phyloP scores from a whole-genome alignment of 2,329 filamentous ascomycete species.

The Claviceps monticola region DNA sequence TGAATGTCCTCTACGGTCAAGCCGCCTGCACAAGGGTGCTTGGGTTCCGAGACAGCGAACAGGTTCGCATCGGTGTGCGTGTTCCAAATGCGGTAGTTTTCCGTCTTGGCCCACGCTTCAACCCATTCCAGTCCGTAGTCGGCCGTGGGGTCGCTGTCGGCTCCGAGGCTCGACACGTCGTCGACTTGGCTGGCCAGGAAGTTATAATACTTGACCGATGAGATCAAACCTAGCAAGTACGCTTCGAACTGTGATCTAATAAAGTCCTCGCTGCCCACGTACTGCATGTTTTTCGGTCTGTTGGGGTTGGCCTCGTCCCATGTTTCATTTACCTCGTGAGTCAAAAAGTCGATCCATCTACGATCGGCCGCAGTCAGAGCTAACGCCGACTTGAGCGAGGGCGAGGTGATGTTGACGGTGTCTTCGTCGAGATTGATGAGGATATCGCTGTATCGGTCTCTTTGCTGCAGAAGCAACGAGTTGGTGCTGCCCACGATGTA shows the following conservation, averaged over 20 bases:
- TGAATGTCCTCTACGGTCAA: slow-evolving; percentile 92
- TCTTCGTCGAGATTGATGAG: slow-evolving; percentile 91
- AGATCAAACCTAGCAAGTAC: slow-evolving; percentile 79
- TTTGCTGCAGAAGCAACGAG: slow-evolving; percentile 83
- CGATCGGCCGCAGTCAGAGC: slow-evolving; percentile 74
- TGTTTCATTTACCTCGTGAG: slow-evolving; percentile 84
- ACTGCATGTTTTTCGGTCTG: slow-evolving; percentile 86
- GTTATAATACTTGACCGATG: slow-evolving; percentile 78
- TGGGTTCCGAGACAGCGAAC: slow-evolving; percentile 87
- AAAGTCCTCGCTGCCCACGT: slow-evolving; percentile 91
- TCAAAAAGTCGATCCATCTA: slow-evolving; percentile 92
- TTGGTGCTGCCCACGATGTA: slow-evolving; percentile 97
- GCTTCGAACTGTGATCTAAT: slow-evolving; percentile 96
- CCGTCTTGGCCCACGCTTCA: slow-evolving; percentile 72
- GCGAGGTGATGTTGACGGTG: slow-evolving; percentile 69
- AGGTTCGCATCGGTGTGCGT: slow-evolving; percentile 69
- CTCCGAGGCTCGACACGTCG: slow-evolving; percentile 48
- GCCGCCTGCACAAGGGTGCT: slow-evolving; percentile 84
- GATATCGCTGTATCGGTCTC: slow-evolving; percentile 89
- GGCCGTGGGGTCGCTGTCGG: slow-evolving; percentile 69
- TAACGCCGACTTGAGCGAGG: slow-evolving; percentile 62
- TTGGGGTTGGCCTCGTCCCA: slow-evolving; percentile 89
- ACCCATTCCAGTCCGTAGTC: slow-evolving; percentile 82
- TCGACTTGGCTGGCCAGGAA: slow-evolving; percentile 56
- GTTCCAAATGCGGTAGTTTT: slow-evolving; percentile 86